phyloP scores from a whole-genome alignment of 371 early-diverging fungal genomes.

The Mortierella sp. region DNA sequence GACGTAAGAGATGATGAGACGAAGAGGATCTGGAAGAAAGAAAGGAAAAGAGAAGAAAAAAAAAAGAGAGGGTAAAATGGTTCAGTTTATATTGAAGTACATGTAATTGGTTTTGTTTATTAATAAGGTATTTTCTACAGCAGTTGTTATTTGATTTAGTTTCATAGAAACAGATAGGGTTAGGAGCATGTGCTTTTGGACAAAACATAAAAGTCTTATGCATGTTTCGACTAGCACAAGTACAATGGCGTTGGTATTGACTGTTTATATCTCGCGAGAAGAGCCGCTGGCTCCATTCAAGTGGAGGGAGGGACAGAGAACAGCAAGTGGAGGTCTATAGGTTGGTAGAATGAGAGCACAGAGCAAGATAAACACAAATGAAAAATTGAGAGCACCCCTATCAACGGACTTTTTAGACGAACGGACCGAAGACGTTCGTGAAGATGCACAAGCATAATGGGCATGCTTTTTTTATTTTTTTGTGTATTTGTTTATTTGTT shows the following conservation, averaged over 20 bases:
- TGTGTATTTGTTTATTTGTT: slow-evolving; percentile 4
- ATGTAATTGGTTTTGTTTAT: neutral
- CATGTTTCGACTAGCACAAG: neutral
- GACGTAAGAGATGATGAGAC: slow-evolving; percentile 13
- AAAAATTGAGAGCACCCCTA: neutral
- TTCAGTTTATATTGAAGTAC: slow-evolving; percentile 1
- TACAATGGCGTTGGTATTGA: neutral
- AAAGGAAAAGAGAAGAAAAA: slow-evolving; percentile 4
- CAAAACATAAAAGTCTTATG: neutral
- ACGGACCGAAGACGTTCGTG: slow-evolving; percentile 3
- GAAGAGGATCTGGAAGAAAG: slow-evolving; percentile 20
- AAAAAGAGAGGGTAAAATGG: neutral
- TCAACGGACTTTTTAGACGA: slow-evolving; percentile 1
- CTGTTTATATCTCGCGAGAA: too few relatives aligned
- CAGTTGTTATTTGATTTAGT: neutral
- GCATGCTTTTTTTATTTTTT: too few relatives aligned
- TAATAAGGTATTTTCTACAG: neutral
- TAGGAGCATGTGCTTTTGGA: slow-evolving; percentile 3
- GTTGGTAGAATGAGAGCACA: neutral
- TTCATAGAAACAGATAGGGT: neutral
- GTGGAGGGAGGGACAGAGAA: neutral
- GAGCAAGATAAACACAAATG: neutral
- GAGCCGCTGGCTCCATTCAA: neutral
- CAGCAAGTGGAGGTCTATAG: neutral
- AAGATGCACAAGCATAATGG: neutral